Percentiles rank a stretch among this genome's conserved stretches.
Conservation (phyloP, 148 eudicot genomes). For the Tetragonia tetragonoides region DNA sequence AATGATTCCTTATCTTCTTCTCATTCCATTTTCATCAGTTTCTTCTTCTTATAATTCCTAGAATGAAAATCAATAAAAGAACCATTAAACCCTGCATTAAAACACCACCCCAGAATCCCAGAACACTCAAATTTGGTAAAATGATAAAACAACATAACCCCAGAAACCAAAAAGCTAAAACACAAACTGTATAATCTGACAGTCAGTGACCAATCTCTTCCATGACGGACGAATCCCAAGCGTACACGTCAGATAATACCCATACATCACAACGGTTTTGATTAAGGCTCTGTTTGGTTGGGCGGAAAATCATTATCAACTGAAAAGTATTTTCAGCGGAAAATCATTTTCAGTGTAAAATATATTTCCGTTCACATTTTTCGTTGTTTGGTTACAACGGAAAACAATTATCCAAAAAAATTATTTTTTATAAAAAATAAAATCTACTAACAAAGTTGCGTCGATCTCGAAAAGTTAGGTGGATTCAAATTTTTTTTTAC, state of each 20-base stretch:
- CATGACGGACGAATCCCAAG: slow-evolving; percentile 71
- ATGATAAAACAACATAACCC: slow-evolving; percentile 63
- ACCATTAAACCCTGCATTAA: slow-evolving; percentile 70
- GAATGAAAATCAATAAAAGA: slow-evolving; percentile 79
- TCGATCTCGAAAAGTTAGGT: no score
- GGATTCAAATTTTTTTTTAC: no score
- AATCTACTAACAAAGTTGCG: no score
- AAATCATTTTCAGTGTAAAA: no score
- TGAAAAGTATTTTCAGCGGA: no score
- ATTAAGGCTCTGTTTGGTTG: no score
- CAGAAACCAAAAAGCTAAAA: slow-evolving; percentile 72
- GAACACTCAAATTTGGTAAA: slow-evolving; percentile 54
- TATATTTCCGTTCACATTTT: no score
- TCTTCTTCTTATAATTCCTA: slow-evolving; percentile 52
- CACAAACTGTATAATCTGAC: slow-evolving; percentile 82
- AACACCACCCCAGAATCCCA: slow-evolving; percentile 79
- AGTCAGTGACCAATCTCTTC: slow-evolving; percentile 81
- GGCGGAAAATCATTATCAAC: no score
- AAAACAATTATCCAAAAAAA: no score
- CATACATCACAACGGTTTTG: slow-evolving; percentile 86
- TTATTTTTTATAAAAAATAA: no score
- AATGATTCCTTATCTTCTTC: slow-evolving; percentile 21
- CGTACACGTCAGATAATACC: slow-evolving; percentile 62
- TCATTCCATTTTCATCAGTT: neutral
- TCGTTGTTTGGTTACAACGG: no score